Percentiles rank a stretch among this genome's conserved stretches.
These are phyloP conservation scores for Backusella luteola DNA, from an alignment of 192 early-diverging fungal genomes.

Conservation along the genomic window DNA sequence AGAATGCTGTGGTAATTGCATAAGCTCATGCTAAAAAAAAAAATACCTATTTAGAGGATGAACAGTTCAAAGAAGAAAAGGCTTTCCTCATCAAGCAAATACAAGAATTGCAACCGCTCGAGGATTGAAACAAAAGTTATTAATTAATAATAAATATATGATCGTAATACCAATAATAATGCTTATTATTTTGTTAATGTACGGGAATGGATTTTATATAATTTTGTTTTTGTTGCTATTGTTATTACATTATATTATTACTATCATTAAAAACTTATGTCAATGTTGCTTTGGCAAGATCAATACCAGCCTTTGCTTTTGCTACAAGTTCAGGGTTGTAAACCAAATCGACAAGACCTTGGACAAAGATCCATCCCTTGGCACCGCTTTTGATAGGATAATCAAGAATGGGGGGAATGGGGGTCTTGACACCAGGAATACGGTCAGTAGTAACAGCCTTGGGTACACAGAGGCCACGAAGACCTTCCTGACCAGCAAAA, in stretches of 20 bases:
- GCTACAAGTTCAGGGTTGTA: slow-evolving; percentile 49
- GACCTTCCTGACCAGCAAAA: slow-evolving; percentile 67
- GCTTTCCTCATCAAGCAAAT: slow-evolving; percentile 93
- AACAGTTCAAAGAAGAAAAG: slow-evolving; percentile 99
- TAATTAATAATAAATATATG: not conserved
- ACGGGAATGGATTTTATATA: not conserved
- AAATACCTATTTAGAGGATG: slow-evolving; percentile 67
- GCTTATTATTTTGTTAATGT: not conserved
- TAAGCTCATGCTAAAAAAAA: not conserved
- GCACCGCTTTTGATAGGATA: slow-evolving; percentile 64
- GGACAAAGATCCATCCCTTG: slow-evolving; percentile 55
- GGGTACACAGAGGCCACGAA: slow-evolving; percentile 67
- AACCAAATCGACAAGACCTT: slow-evolving; percentile 52
- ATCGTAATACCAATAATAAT: not conserved
- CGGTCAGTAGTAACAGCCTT: slow-evolving; percentile 72
- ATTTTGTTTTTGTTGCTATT: not conserved
- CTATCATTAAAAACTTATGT: not conserved
- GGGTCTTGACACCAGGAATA: slow-evolving; percentile 69
- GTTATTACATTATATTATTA: not conserved
- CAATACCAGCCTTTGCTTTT: slow-evolving; percentile 49
- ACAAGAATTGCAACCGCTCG: slow-evolving; percentile 41
- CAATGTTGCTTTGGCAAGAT: slow-evolving; percentile 46
- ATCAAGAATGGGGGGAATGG: slow-evolving; percentile 73
- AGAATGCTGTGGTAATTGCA: not conserved
- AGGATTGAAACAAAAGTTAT: slow-evolving; percentile 13